Conservation (phyloP, 441 rosid species). For the Adansonia madagascariensis region DNA sequence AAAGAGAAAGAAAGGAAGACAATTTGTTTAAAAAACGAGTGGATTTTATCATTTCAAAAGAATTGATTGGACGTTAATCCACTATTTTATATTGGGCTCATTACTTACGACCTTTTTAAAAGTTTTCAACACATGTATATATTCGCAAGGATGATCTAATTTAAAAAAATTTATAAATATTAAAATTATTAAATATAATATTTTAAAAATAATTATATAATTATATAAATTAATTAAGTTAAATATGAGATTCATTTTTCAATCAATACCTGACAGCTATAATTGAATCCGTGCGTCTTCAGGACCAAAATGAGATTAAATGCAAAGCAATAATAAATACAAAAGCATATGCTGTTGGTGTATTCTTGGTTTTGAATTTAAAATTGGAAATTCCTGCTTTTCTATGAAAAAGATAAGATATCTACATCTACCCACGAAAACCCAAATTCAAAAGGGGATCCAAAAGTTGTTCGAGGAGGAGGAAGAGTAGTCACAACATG, state of each 20-base stretch:
- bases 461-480: neutral
- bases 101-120: too few relatives aligned
- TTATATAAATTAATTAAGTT: too few relatives aligned
- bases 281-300: neutral
- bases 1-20: neutral
- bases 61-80: neutral
- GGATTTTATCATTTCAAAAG: neutral
- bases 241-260: too few relatives aligned
- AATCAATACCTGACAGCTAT: too few relatives aligned
- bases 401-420: neutral
- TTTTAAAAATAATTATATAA: too few relatives aligned
- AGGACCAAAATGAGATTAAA: neutral
- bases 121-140: too few relatives aligned
- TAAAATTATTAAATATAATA: too few relatives aligned
- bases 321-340: neutral
- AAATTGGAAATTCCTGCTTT: neutral
- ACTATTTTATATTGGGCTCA: neutral
- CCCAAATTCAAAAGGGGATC: neutral
- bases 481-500: neutral
- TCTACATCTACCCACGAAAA: neutral
- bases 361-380: neutral
- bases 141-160: too few relatives aligned
- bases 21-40: neutral
- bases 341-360: neutral
- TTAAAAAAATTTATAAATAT: too few relatives aligned